Base-by-base conservation (phyloP, 176 grass and related monocot species). In the Phoenix roebelenii region DNA sequence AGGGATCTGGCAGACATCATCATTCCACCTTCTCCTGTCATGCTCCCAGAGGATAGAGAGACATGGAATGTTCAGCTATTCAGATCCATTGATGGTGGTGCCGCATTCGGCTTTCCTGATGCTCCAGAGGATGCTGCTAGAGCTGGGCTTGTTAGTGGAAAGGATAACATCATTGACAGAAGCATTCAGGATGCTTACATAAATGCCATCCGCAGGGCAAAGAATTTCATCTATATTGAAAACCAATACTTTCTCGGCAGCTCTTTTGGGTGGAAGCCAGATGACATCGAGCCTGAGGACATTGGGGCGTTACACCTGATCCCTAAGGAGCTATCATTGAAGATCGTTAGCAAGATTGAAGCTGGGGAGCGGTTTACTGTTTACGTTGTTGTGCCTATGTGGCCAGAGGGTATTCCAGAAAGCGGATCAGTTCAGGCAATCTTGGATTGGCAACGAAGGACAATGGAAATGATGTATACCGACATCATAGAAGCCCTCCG, bases 401-500 rank as follows among this genome's bases (percentile, higher is more conserved):
- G 93, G 93, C 93, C 93, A 0, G 93, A 97, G 70, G 93, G 93
- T 15, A 71, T 91, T 15, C 93, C 93, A 1, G 93, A 80, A 52
- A 91, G 86, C 67, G 84, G 63, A 2, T 91, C 87, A n/a, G 87
- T 97, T 32, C 93, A 97, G 65, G 93, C 93, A 1, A 97, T 97
- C 49, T 75, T 97, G 3, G 93, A 85, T 55, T 97, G 93, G 93
- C 93, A 91, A 52, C 50, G 84, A 4, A 59, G 87, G 16, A 97
- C 93, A 20, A 85, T 97, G 64, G 84, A 91, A 65, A 91, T 97
- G 93, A 97, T 97, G 93, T 91, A 97, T 73, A 67, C 59, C 7
- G 93, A 97, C 68, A 88, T 97, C 64, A 65, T 63, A 51, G 52
- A 82, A n/a, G 87, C 87, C 0, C 80, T 97, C 30, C 56, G 60